Evolutionary conservation across 1,284 basidiomycete species (phyloP).

Genomic region (Hypsizygus ulmarius): DNA sequence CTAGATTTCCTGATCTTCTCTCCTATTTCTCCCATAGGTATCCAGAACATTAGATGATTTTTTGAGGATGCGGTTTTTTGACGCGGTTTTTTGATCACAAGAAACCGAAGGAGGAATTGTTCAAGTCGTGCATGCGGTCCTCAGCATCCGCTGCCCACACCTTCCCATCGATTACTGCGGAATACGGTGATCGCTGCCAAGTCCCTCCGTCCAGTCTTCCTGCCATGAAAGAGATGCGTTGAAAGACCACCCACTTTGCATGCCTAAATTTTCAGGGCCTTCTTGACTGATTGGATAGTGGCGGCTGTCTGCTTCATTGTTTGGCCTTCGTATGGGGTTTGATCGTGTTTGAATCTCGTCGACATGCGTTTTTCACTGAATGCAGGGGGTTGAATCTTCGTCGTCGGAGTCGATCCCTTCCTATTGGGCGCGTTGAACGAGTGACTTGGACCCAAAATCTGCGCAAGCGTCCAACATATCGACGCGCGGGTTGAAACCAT

Average conservation of each 20-base stretch:
- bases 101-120: neutral
- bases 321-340: neutral
- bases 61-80: too few relatives aligned
- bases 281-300: neutral
- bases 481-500: neutral
- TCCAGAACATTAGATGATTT: neutral
- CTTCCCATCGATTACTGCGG: too few relatives aligned
- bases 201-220: too few relatives aligned
- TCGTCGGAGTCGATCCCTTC: neutral
- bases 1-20: too few relatives aligned
- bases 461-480: neutral
- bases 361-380: neutral
- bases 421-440: neutral
- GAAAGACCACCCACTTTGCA: neutral
- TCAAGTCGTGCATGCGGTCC: too few relatives aligned
- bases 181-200: too few relatives aligned
- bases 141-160: too few relatives aligned
- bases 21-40: neutral
- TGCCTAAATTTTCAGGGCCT: neutral
- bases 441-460: neutral
- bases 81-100: too few relatives aligned
- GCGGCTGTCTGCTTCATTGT: neutral
- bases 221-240: too few relatives aligned
- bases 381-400: neutral
- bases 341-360: constrained; percentile 1